phyloP scores from a whole-genome alignment of 305 asterid genomes.

The Rubia tinctorum region DNA sequence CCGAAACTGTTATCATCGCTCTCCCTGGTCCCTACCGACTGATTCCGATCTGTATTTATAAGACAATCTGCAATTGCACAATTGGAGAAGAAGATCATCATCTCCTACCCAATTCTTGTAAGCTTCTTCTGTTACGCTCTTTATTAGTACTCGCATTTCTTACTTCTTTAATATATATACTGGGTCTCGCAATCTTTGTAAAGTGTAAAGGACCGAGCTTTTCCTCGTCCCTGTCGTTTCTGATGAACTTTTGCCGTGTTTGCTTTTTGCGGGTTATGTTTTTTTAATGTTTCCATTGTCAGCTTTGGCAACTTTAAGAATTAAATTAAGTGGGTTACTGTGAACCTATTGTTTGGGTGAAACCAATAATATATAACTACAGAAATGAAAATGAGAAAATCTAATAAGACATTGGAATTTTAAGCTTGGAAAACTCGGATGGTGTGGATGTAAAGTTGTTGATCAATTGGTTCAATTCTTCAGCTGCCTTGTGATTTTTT shows the following conservation, averaged over 20 bases:
- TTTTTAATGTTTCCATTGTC: neutral
- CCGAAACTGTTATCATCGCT: neutral
- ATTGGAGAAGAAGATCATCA: neutral
- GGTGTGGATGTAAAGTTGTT: neutral
- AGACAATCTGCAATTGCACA: neutral
- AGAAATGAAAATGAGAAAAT: neutral
- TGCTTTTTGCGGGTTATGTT: neutral
- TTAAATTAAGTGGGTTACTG: neutral
- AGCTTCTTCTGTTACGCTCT: neutral
- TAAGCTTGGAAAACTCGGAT: neutral
- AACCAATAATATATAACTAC: neutral
- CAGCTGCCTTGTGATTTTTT: neutral
- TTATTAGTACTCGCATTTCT: neutral
- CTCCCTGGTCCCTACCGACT: neutral
- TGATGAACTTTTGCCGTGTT: neutral
- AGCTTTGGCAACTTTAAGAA: constrained; percentile 1
- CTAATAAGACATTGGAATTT: neutral
- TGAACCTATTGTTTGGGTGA: neutral
- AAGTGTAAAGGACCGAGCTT: neutral
- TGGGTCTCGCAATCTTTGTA: neutral
- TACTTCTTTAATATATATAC: neutral
- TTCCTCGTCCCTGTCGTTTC: neutral
- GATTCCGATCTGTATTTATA: neutral
- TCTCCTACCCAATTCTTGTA: neutral
- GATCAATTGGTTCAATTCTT: neutral